phyloP scores from a whole-genome alignment of 1,284 basidiomycete genomes.

The Cryptococcus sp. region DNA sequence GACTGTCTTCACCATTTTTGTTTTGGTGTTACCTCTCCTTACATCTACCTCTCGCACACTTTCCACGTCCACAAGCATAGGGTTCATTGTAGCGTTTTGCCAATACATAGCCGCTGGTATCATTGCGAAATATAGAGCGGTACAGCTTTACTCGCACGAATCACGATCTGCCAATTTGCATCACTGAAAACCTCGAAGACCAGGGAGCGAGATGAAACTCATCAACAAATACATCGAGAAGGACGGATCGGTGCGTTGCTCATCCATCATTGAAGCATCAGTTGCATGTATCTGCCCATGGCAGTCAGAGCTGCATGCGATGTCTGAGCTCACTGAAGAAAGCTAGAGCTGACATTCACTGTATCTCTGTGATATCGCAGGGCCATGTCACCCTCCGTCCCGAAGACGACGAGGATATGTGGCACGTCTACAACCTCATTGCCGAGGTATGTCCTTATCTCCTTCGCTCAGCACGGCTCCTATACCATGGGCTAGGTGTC shows the following conservation, averaged over 20 bases:
- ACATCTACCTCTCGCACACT: too few relatives aligned
- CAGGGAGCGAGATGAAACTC: conserved; percentile 60
- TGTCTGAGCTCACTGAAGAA: background rate
- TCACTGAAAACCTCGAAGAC: too few relatives aligned
- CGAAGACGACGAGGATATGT: conserved; percentile 98
- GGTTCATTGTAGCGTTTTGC: too few relatives aligned
- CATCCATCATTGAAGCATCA: too few relatives aligned
- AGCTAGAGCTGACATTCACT: background rate
- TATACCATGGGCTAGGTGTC: background rate
- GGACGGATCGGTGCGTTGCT: conserved; percentile 66
- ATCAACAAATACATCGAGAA: conserved; percentile 72
- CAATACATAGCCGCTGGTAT: too few relatives aligned
- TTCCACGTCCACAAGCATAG: too few relatives aligned
- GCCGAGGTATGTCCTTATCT: conserved; percentile 59
- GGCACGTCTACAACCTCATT: conserved; percentile 99
- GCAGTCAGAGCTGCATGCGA: background rate
- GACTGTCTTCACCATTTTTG: too few relatives aligned
- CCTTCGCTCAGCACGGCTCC: too few relatives aligned
- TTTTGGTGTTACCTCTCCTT: too few relatives aligned
- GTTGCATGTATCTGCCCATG: background rate
- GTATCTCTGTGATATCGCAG: conserved; percentile 52
- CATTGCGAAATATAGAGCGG: too few relatives aligned
- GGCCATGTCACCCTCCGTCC: conserved; percentile 88
- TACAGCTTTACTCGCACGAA: too few relatives aligned
- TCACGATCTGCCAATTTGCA: too few relatives aligned